These are phyloP conservation scores for Penicillium subrubescens DNA, from an alignment of 495 filamentous ascomycete genomes.

Conservation along the genomic window DNA sequence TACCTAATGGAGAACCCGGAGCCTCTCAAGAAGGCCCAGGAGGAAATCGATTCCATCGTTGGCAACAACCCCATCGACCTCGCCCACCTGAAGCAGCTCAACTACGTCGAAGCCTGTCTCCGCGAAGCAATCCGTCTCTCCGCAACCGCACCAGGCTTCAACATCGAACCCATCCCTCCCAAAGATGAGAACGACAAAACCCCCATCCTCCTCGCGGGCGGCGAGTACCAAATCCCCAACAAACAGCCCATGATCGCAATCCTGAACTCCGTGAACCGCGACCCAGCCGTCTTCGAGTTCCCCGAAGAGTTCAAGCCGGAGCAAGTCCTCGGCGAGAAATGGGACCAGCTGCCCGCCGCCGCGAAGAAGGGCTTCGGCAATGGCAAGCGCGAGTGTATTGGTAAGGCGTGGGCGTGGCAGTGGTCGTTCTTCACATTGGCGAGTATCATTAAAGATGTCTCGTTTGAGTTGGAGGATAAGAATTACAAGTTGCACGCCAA, in stretches of 20 bases:
- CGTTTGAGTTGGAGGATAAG: slow-evolving; percentile 46
- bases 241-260: slow-evolving; percentile 64
- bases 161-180: slow-evolving; percentile 54
- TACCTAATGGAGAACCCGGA: slow-evolving; percentile 40
- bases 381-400: slow-evolving; percentile 68
- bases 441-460: slow-evolving; percentile 44
- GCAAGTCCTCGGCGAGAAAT: slow-evolving; percentile 67
- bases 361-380: slow-evolving; percentile 73
- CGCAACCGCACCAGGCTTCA: slow-evolving; percentile 66
- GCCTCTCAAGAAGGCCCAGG: slow-evolving; percentile 33
- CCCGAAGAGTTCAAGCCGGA: slow-evolving; percentile 67
- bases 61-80: slow-evolving; percentile 36
- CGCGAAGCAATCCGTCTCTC: slow-evolving; percentile 72
- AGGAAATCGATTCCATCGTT: slow-evolving; percentile 37
- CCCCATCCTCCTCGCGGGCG: slow-evolving; percentile 54
- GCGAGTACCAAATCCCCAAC: slow-evolving; percentile 66
- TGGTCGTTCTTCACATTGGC: slow-evolving; percentile 48
- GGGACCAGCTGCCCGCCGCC: slow-evolving; percentile 56
- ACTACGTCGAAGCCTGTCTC: slow-evolving; percentile 66
- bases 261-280: slow-evolving; percentile 65
- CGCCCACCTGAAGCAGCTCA: slow-evolving; percentile 64
- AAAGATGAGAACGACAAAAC: slow-evolving; percentile 57
- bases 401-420: slow-evolving; percentile 67
- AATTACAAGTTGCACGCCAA: slow-evolving; percentile 43
- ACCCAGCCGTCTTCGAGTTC: slow-evolving; percentile 67